These are phyloP conservation scores for Penicillium pancosmium DNA, from an alignment of 495 filamentous ascomycete genomes.

Conservation along the genomic window DNA sequence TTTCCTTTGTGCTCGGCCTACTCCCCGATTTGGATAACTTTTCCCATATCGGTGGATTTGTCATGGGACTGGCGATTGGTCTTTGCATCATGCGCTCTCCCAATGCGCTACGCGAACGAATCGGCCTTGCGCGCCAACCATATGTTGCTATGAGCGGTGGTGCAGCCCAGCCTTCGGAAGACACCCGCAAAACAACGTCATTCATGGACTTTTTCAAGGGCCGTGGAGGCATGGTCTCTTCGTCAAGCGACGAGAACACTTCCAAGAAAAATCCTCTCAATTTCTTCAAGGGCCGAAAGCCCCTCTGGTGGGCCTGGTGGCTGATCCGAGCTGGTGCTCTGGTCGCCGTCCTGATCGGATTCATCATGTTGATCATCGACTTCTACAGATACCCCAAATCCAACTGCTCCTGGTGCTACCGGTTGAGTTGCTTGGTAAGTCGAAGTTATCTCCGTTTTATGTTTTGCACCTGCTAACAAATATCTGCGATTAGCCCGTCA, in stretches of 20 bases:
- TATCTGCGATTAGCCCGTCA: conserved; percentile 59
- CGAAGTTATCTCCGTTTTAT: conserved; percentile 2
- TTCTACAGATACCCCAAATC: conserved; percentile 80
- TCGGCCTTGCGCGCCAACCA: conserved; percentile 65
- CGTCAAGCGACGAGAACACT: conserved; percentile 18
- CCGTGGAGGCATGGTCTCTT: conserved; percentile 27
- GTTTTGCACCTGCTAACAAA: conserved; percentile 27
- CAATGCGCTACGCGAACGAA: conserved; percentile 72
- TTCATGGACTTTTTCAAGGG: conserved; percentile 46
- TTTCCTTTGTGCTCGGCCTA: conserved; percentile 90
- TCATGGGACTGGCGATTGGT: conserved; percentile 88
- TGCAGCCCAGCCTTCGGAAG: conserved; percentile 22
- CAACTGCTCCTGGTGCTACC: conserved; percentile 87
- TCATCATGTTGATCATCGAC: conserved; percentile 83
- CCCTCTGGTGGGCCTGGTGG: conserved; percentile 98
- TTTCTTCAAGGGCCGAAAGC: conserved; percentile 91
- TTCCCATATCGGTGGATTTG: conserved; percentile 92
- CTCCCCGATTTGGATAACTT: conserved; percentile 96
- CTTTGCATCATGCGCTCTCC: conserved; percentile 87
- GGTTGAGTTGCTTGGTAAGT: conserved; percentile 89
- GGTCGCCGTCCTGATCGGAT: conserved; percentile 73
- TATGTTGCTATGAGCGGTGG: conserved; percentile 63
- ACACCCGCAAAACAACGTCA: conserved; percentile 32
- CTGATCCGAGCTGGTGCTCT: conserved; percentile 79
- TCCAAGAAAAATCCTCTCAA: conserved; percentile 62